Conservation (phyloP, 305 asterid species). For the Fraxinus floribunda region DNA sequence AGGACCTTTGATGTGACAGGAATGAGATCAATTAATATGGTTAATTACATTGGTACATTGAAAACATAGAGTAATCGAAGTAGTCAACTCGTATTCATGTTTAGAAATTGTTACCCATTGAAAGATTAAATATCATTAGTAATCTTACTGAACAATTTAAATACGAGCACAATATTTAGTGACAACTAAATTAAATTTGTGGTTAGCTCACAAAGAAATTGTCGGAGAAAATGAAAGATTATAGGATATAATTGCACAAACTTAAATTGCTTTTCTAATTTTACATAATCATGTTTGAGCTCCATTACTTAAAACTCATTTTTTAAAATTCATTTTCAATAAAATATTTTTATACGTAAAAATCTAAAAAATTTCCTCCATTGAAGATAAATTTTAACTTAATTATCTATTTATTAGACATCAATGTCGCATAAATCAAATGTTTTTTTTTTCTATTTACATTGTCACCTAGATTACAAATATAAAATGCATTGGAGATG, state of each 20-base stretch:
- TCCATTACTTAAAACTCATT: neutral
- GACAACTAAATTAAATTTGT: too few relatives aligned
- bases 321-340: neutral
- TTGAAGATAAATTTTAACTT: too few relatives aligned
- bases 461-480: neutral
- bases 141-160: too few relatives aligned
- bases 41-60: neutral
- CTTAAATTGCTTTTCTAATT: neutral
- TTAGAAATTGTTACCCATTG: neutral
- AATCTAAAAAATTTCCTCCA: neutral
- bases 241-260: neutral
- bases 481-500: neutral
- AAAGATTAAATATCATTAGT: neutral
- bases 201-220: too few relatives aligned
- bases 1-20: neutral
- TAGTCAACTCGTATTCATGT: neutral
- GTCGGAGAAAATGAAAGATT: neutral
- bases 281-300: neutral
- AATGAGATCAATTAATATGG: neutral
- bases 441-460: neutral
- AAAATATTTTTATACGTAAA: too few relatives aligned
- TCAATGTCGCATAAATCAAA: neutral
- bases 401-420: too few relatives aligned
- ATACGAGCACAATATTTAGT: neutral
- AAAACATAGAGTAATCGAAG: neutral